Evolutionary conservation across 768 basidiomycete genomes (phyloP).

Genomic region (Nevesoporus exiguus): DNA sequence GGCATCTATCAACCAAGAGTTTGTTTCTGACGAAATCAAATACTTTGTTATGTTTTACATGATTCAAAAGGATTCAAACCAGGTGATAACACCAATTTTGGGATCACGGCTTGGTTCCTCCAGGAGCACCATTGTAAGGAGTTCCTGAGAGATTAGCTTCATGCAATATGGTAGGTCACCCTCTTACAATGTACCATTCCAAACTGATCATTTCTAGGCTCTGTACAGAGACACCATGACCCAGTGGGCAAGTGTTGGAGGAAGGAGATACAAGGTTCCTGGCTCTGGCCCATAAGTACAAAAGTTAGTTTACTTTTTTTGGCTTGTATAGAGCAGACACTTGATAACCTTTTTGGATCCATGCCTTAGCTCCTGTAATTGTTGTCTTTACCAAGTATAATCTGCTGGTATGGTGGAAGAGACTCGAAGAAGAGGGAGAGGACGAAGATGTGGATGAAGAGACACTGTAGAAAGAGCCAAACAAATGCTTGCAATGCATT

Average conservation of each 20-base stretch:
- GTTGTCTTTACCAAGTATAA: conserved; percentile 10
- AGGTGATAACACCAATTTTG: background rate
- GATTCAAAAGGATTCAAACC: conserved; percentile 8
- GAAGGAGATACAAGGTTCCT: conserved; percentile 5
- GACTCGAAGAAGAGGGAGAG: background rate
- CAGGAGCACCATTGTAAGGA: background rate
- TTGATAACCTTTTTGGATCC: no score
- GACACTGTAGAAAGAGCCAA: background rate
- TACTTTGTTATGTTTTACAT: conserved; percentile 5
- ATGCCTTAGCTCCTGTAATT: background rate
- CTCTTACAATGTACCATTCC: background rate
- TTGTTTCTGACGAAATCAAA: conserved; percentile 5
- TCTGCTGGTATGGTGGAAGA: background rate
- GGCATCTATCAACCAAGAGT: conserved; percentile 4
- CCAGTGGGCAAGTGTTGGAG: conserved; percentile 4
- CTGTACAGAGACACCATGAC: conserved; percentile 6
- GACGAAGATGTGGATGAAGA: background rate
- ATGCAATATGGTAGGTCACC: conserved; percentile 2
- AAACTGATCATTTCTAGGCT: background rate
- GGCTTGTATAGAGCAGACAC: background rate
- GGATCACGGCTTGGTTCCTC: background rate
- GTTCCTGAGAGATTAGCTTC: background rate
- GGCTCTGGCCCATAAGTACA: background rate
- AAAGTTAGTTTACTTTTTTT: background rate
- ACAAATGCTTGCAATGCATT: background rate